These are phyloP conservation scores for Venturia carpophila DNA, from an alignment of 2,329 filamentous ascomycete species.

Conservation along the genomic window DNA sequence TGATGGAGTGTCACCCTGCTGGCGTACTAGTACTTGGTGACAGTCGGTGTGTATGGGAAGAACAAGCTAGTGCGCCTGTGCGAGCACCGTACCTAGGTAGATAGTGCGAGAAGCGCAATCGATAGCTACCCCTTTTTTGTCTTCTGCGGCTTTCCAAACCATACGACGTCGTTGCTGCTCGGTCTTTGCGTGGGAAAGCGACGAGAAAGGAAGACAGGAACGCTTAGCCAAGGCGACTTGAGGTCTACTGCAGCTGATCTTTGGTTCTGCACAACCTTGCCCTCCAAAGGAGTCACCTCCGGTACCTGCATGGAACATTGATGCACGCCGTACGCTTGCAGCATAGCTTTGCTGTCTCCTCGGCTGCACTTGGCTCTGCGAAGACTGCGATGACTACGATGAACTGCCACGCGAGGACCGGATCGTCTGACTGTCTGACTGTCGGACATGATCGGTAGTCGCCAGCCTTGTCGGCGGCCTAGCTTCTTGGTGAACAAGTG, in stretches of 20 bases:
- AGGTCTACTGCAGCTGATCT: background rate
- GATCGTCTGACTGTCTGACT: no score
- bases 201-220: background rate
- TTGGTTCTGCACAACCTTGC: background rate
- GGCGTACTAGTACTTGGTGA: background rate
- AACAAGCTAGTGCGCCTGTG: background rate
- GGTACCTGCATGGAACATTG: background rate
- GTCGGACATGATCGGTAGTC: no score
- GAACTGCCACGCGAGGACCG: background rate
- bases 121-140: background rate
- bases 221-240: background rate
- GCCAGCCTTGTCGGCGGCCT: background rate
- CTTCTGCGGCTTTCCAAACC: background rate
- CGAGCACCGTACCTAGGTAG: background rate
- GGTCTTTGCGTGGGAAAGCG: background rate
- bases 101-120: slow-evolving; percentile 3
- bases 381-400: no score
- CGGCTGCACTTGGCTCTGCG: background rate
- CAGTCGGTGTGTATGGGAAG: background rate
- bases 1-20: background rate
- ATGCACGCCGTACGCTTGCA: background rate
- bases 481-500: background rate
- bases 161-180: background rate
- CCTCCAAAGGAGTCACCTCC: background rate
- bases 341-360: background rate